Evolutionary conservation across 805 yeast species (phyloP).

Genomic region (Ogataea ramenticola): DNA sequence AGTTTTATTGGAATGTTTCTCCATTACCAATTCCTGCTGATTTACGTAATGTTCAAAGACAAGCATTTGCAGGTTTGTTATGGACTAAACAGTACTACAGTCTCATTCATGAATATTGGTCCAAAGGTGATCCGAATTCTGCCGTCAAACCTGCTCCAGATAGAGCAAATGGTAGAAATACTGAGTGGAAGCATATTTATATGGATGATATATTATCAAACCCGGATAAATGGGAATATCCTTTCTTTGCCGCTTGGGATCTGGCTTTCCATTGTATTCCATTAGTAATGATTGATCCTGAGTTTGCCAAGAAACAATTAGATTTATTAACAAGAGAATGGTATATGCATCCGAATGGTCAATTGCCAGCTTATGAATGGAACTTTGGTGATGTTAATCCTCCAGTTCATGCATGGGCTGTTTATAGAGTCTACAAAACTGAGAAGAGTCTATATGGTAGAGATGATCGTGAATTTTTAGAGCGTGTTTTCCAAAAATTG

Average conservation of each 20-base stretch:
- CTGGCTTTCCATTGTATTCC: constrained; percentile 94
- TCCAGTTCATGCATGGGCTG: constrained; percentile 96
- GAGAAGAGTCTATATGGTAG: constrained; percentile 81
- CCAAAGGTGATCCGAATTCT: constrained; percentile 72
- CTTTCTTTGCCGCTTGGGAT: constrained; percentile 96
- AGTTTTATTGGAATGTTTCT: constrained; percentile 81
- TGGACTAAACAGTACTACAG: constrained; percentile 93
- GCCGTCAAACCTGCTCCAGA: constrained; percentile 73
- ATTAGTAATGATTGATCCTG: constrained; percentile 88
- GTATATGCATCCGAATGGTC: constrained; percentile 99
- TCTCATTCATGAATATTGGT: constrained; percentile 82
- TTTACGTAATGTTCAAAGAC: constrained; percentile 78
- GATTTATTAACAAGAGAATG: constrained; percentile 85
- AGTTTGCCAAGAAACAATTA: constrained; percentile 81
- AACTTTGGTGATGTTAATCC: constrained; percentile 94
- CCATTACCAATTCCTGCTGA: constrained; percentile 81
- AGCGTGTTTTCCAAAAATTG: constrained; percentile 87
- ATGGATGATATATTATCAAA: constrained; percentile 81
- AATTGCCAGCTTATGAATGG: constrained; percentile 96
- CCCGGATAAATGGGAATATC: constrained; percentile 96
- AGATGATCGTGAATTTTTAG: constrained; percentile 77
- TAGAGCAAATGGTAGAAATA: constrained; percentile 81
- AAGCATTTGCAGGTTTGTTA: constrained; percentile 87
- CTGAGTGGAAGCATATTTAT: constrained; percentile 84
- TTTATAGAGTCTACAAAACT: constrained; percentile 78